Evolutionary conservation across 2,329 filamentous ascomycete species (phyloP), one percentile per base, ranked within the genome.

Genomic region (Sclerotinia subarctica): DNA sequence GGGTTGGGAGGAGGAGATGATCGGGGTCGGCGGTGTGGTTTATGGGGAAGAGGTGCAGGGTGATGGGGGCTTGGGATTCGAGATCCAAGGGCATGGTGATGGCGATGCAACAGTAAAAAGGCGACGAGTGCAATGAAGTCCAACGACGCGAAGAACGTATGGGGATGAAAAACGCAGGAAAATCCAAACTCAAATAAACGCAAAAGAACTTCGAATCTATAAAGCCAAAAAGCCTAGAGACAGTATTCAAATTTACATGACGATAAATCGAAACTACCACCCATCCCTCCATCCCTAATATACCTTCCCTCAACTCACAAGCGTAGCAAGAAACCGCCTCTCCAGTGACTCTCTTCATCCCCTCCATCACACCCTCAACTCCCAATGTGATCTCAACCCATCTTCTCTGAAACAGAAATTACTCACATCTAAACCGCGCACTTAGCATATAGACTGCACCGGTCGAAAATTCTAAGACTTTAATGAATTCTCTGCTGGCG

Each of bases 31-130:
- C 2, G n/a, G 32, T 42, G 21, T 13, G 5, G 21, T 42, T 24
- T 38, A 17, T 38, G 2, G 54, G 32, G 6, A 35, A 42, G 35
- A 57, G 54, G 32, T 35, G 21, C 11, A 57, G 54, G 7, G 35
- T 38, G 32, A n/a, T 42, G 21, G 32, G 54, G 5, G 11, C 54
- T 17, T n/a, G 32, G n/a, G 35, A 35, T 57, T 57, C 54, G 15
- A 57, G 35, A 6, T 57, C 54, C n/a, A 42, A 57, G 35, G 54
- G 35, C 54, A 57, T 57, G 32, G 35, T 56, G 53, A 15, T 42
- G 35, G 35, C 21, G n/a, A 8, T 26, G 4, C 3, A 13, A 21
- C 17, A 21, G 8, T 8, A n/a, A 47, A 10, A 46, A 47, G 17
- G 2, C 15, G 44, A 47, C 19, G 15, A 3, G 19, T 56, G 10